phyloP scores from a whole-genome alignment of 768 basidiomycete species.

The Trametopsis cervina region DNA sequence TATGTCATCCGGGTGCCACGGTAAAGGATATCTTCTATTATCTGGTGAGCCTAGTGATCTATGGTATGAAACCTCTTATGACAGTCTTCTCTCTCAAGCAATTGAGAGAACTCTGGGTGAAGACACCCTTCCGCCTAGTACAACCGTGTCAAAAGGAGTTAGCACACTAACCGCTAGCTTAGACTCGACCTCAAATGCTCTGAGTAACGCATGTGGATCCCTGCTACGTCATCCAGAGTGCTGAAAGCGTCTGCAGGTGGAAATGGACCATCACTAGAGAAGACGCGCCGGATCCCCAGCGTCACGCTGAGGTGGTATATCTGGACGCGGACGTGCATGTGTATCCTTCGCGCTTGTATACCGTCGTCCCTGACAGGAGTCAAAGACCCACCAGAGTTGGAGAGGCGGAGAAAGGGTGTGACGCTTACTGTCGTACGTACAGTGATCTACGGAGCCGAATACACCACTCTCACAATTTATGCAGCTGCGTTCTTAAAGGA shows the following conservation, averaged over 20 bases:
- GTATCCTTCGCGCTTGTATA: constrained; percentile 31
- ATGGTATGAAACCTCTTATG: not conserved
- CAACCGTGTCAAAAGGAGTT: constrained; percentile 29
- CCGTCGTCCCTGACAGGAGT: constrained; percentile 33
- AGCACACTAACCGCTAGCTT: constrained; percentile 40
- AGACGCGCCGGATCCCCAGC: constrained; percentile 20
- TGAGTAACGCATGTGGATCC: constrained; percentile 33
- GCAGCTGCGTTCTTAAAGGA: constrained; percentile 36
- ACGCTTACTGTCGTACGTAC: constrained; percentile 5
- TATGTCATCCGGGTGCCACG: constrained; percentile 16
- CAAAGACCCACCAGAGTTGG: constrained; percentile 26
- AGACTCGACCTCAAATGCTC: constrained; percentile 39
- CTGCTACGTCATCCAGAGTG: constrained; percentile 32
- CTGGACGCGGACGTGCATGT: constrained; percentile 31
- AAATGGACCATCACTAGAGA: constrained; percentile 32
- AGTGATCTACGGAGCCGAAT: not conserved
- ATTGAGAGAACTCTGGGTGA: constrained; percentile 23
- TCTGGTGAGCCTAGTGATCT: constrained; percentile 35
- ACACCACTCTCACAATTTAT: not conserved
- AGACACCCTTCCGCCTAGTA: constrained; percentile 20
- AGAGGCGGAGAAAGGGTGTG: constrained; percentile 23
- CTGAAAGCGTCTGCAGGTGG: constrained; percentile 31
- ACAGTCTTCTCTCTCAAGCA: constrained; percentile 12
- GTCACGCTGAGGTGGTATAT: constrained; percentile 24
- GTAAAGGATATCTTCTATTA: constrained; percentile 35